These are phyloP conservation scores for Leccinum subrobustum DNA, from an alignment of 1,284 basidiomycete species.

Conservation along the genomic window DNA sequence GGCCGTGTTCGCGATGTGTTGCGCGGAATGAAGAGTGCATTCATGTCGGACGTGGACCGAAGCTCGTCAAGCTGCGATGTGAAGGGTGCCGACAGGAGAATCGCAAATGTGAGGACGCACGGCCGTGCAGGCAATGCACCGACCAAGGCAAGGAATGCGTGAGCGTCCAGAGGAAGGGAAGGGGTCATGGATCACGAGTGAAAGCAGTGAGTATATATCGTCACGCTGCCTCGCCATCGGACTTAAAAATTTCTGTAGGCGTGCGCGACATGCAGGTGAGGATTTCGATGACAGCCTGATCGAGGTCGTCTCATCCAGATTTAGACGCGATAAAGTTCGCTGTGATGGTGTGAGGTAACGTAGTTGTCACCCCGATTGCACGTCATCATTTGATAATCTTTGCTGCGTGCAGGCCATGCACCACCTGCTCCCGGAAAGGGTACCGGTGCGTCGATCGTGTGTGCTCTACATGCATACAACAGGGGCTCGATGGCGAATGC, in stretches of 20 bases:
- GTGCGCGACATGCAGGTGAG: slow-evolving; percentile 55
- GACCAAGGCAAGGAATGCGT: slow-evolving; percentile 45
- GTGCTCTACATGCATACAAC: slow-evolving; percentile 42
- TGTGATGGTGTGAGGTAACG: slow-evolving; percentile 52
- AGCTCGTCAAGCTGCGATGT: slow-evolving; percentile 55
- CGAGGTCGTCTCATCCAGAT: slow-evolving; percentile 14
- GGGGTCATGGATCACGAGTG: slow-evolving; percentile 55
- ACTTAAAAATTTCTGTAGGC: slow-evolving; percentile 38
- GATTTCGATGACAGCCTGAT: slow-evolving; percentile 3
- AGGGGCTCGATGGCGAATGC: slow-evolving; percentile 43
- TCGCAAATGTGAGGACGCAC: slow-evolving; percentile 53
- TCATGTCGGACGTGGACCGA: slow-evolving; percentile 52
- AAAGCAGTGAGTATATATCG: slow-evolving; percentile 47
- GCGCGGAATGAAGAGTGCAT: slow-evolving; percentile 51
- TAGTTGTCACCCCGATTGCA: slow-evolving; percentile 1
- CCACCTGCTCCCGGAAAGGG: slow-evolving; percentile 45
- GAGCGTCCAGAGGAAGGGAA: slow-evolving; percentile 48
- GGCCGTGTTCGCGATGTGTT: slow-evolving; percentile 58
- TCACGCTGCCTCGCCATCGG: not conserved
- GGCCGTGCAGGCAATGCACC: slow-evolving; percentile 53
- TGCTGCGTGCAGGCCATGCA: slow-evolving; percentile 42
- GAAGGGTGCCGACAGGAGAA: slow-evolving; percentile 53
- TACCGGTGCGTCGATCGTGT: slow-evolving; percentile 48
- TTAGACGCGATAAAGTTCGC: slow-evolving; percentile 56
- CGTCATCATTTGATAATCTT: slow-evolving; percentile 3